phyloP scores from a whole-genome alignment of 192 early-diverging fungal genomes.

The Coemansia sp. region DNA sequence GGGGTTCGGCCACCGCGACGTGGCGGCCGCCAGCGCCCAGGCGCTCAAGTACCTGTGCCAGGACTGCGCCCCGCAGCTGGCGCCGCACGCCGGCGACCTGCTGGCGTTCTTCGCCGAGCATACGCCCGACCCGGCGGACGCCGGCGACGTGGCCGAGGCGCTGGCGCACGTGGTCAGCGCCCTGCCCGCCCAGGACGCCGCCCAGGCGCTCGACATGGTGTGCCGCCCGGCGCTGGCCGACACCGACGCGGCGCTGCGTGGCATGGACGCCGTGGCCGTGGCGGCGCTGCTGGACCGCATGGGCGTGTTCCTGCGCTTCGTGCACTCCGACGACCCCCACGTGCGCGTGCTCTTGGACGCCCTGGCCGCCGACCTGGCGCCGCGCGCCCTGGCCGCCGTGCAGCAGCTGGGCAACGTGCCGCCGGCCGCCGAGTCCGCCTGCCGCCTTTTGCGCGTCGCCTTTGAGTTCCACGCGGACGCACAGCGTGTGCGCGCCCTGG shows the following conservation, averaged over 20 bases:
- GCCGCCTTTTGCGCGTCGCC: constrained; percentile 41
- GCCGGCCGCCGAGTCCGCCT: constrained; percentile 37
- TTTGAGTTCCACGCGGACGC: constrained; percentile 31
- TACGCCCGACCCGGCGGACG: constrained; percentile 66
- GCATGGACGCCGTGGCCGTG: constrained; percentile 13
- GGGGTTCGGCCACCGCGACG: constrained; percentile 86
- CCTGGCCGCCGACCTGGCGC: constrained; percentile 24
- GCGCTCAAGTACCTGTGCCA: constrained; percentile 88
- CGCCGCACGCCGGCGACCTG: constrained; percentile 75
- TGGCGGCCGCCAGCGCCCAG: constrained; percentile 79
- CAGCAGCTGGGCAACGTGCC: constrained; percentile 26
- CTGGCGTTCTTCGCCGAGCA: constrained; percentile 81
- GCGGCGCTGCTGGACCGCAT: constrained; percentile 41
- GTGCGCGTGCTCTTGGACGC: constrained; percentile 5
- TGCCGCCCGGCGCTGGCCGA: constrained; percentile 42
- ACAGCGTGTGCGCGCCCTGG: constrained; percentile 14
- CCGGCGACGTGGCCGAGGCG: constrained; percentile 79
- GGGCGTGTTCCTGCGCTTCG: constrained; percentile 43
- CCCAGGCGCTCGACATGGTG: constrained; percentile 56
- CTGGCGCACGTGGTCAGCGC: constrained; percentile 87
- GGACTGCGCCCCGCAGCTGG: constrained; percentile 78
- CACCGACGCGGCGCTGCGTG: constrained; percentile 35
- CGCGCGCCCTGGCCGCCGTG: constrained; percentile 22
- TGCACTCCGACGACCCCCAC: constrained; percentile 18
- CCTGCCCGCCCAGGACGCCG: constrained; percentile 80